Evolutionary conservation across 495 filamentous ascomycete genomes (phyloP).

Genomic region (Peziza echinospora): DNA sequence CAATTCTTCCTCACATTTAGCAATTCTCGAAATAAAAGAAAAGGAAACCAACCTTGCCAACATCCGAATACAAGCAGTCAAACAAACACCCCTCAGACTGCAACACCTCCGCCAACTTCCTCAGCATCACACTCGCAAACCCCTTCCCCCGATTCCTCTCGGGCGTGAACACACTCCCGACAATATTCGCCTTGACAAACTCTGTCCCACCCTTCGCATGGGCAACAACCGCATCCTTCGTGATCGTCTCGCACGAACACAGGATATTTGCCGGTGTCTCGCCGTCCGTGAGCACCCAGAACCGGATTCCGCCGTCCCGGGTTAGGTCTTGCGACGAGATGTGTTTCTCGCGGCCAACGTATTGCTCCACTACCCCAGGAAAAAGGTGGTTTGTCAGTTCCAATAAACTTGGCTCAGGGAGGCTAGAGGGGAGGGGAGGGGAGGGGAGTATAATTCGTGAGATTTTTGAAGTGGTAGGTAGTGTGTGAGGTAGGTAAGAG

Average conservation of each 20-base stretch:
- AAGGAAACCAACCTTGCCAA: conserved; percentile 51
- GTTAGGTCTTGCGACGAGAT: conserved; percentile 45
- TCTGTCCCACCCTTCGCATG: conserved; percentile 16
- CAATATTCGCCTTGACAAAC: conserved; percentile 42
- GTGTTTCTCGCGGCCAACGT: conserved; percentile 56
- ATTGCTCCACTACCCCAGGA: conserved; percentile 30
- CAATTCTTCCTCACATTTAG: background rate
- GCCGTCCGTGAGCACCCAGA: conserved; percentile 63
- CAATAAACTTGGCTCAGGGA: background rate
- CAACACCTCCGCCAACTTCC: conserved; percentile 24
- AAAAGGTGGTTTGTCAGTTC: no score
- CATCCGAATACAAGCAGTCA: conserved; percentile 68
- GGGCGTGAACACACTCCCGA: conserved; percentile 74
- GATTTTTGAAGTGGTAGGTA: background rate
- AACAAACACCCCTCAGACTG: conserved; percentile 26
- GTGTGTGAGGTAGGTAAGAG: no score
- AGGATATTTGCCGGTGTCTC: conserved; percentile 34
- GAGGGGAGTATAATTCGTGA: no score
- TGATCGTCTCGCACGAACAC: conserved; percentile 61
- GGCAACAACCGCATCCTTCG: conserved; percentile 44
- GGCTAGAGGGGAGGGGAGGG: no score
- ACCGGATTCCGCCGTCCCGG: conserved; percentile 50
- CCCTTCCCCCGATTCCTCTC: conserved; percentile 47
- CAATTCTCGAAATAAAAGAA: no score
- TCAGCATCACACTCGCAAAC: conserved; percentile 55